Evolutionary conservation across 306 rosid genomes (phyloP), one percentile per base, ranked within the genome.

Genomic region (Rosa multiflora): DNA sequence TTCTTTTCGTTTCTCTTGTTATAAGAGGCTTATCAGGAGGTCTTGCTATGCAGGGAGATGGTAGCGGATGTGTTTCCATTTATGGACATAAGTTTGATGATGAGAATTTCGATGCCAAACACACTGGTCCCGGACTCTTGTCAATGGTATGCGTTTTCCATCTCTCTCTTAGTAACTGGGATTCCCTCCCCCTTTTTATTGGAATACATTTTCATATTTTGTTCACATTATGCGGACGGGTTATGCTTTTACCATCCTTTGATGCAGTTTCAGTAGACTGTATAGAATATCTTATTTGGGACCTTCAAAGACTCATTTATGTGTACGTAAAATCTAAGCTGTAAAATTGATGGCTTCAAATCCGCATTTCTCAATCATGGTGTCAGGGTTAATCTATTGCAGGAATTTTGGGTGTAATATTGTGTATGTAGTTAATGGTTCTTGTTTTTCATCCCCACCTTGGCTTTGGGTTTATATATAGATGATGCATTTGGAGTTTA

Each of bases 91-190:
- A 88, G 85, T 88, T 95, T 73, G 99, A 95, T 61, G 99, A 95
- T 51, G 99, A 95, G 79, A 92, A 90, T 78, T 95, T 95, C 55
- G 82, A 79, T n/a, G 97, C 99, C 69, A 95, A 88, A 76, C 99
- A 95, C 90, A 95, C 99, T 74, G 99, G 99, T 72, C 98, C 99
- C 6, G 98, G 98, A 51, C 90, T 95, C 78, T 79, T 95, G 52
- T 95, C 99, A 48, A 86, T 95, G 99, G 99, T 95, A 87, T 81
- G 82, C 73, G 10, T 80, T 75, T 73, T 40, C 15, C 74, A 15
- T 72, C 47, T 81, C 53, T 79, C 35, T 12, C 64, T 58, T 32
- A 83, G 32, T 46, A 59, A 20, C 20, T 46, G 23, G 20, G 20
- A 3, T n/a, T 42, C 2, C 23, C 68, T 6, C 47, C 17, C n/a